A percentile compares a stretch with the other conserved stretches of the same genome.
Conservation (phyloP, 768 basidiomycete species). For the Asterophora lycoperdoides region DNA sequence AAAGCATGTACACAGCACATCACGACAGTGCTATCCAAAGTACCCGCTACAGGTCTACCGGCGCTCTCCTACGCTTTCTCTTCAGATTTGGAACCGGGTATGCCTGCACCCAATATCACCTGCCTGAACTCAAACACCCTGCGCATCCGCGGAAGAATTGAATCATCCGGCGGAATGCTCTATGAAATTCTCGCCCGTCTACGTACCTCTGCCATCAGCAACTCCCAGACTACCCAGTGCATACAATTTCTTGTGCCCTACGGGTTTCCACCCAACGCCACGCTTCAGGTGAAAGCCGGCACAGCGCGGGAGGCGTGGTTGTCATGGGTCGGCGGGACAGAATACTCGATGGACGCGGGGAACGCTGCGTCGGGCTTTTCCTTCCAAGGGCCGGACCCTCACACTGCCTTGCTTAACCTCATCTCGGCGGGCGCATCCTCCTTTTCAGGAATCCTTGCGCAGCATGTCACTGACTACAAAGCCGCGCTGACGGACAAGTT, state of each 20-base stretch:
- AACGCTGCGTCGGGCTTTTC: slow-evolving; percentile 51
- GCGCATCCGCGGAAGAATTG: slow-evolving; percentile 45
- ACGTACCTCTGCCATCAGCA: slow-evolving; percentile 16
- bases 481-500: slow-evolving; percentile 42
- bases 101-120: slow-evolving; percentile 55
- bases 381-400: slow-evolving; percentile 63
- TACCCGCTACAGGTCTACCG: slow-evolving; percentile 26
- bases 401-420: slow-evolving; percentile 36
- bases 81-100: slow-evolving; percentile 38
- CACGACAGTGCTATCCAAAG: slow-evolving; percentile 21
- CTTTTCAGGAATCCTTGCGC: slow-evolving; percentile 38
- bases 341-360: slow-evolving; percentile 63
- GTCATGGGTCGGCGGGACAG: slow-evolving; percentile 71
- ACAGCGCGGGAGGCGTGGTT: slow-evolving; percentile 54
- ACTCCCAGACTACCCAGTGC: slow-evolving; percentile 24
- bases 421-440: slow-evolving; percentile 27
- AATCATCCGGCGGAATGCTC: slow-evolving; percentile 52
- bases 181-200: slow-evolving; percentile 63
- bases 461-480: slow-evolving; percentile 51
- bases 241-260: slow-evolving; percentile 27
- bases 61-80: slow-evolving; percentile 46
- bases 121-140: slow-evolving; percentile 57
- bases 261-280: slow-evolving; percentile 36
- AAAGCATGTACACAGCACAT: slow-evolving; percentile 60
- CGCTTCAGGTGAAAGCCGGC: slow-evolving; percentile 39